Evolutionary conservation across 257 asterid genomes (phyloP).

Genomic region (Sherardia arvensis): DNA sequence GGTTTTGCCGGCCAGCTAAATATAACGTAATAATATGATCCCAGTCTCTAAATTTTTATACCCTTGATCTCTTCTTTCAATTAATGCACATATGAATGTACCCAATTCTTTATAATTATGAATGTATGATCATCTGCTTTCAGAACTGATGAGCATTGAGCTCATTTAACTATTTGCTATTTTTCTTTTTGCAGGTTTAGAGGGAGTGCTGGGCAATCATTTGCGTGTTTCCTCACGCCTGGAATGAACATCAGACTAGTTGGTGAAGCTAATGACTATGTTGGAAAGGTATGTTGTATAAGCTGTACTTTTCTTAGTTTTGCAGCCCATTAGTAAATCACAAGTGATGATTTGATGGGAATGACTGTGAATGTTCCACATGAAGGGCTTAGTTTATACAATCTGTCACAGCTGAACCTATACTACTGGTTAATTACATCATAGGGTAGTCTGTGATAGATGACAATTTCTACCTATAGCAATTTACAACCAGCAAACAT

Average conservation of each 20-base stretch:
- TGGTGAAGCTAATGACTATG: conserved; percentile 97
- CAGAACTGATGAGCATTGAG: neutral
- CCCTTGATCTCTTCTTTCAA: neutral
- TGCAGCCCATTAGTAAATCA: no score
- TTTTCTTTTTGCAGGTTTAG: conserved; percentile 46
- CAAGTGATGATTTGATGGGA: neutral
- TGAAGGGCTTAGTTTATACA: neutral
- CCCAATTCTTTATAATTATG: neutral
- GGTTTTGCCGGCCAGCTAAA: conserved; percentile 96
- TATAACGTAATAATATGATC: conserved; percentile 42
- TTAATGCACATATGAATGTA: neutral
- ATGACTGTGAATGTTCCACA: neutral
- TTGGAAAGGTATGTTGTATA: conserved; percentile 62
- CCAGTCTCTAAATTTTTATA: neutral
- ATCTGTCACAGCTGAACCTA: neutral
- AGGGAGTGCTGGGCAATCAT: conserved; percentile 99
- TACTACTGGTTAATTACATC: neutral
- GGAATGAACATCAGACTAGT: conserved; percentile 92
- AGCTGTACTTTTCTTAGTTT: neutral
- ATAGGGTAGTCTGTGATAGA: neutral
- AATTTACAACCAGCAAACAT: conserved; percentile 10
- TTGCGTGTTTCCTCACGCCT: conserved; percentile 88
- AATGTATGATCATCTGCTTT: neutral
- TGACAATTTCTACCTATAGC: conserved; percentile 3
- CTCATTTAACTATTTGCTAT: neutral